phyloP scores from a whole-genome alignment of 1,139 yeast genomes.

The Meyerozyma elateridarum region DNA sequence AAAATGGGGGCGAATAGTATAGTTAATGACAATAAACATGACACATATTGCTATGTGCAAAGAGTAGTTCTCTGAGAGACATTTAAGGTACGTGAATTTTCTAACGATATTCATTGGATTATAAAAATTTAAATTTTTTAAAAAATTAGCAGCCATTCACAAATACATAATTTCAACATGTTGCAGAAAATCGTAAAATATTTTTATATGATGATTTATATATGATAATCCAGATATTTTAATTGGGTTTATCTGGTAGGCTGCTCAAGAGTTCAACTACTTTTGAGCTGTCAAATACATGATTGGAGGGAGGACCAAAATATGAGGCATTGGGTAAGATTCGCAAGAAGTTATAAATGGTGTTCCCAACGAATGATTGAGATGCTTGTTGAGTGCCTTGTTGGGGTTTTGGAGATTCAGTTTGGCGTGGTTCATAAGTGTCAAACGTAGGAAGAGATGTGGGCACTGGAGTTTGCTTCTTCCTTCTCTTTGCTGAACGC shows the following conservation, averaged over 20 bases:
- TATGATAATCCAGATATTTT: neutral
- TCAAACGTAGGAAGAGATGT: neutral
- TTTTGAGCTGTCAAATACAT: constrained; percentile 36
- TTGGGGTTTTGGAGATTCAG: constrained; percentile 11
- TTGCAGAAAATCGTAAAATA: no score
- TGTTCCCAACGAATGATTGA: constrained; percentile 44
- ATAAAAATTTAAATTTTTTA: no score
- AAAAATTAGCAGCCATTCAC: no score
- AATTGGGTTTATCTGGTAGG: constrained; percentile 25
- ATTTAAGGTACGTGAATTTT: no score
- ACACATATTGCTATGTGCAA: no score
- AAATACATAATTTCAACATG: no score
- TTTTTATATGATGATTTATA: no score
- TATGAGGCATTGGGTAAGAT: constrained; percentile 49
- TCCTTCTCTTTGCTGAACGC: constrained; percentile 13
- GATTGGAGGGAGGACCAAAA: constrained; percentile 38
- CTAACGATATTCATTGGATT: no score
- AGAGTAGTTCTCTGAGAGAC: no score
- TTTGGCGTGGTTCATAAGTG: constrained; percentile 16
- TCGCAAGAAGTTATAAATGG: constrained; percentile 48
- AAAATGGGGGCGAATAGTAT: no score
- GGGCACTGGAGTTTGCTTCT: constrained; percentile 13
- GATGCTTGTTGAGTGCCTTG: no score
- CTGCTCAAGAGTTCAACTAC: constrained; percentile 39
- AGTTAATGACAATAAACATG: no score